phyloP scores from a whole-genome alignment of 805 yeast species.

The Pichia cephalocereana region DNA sequence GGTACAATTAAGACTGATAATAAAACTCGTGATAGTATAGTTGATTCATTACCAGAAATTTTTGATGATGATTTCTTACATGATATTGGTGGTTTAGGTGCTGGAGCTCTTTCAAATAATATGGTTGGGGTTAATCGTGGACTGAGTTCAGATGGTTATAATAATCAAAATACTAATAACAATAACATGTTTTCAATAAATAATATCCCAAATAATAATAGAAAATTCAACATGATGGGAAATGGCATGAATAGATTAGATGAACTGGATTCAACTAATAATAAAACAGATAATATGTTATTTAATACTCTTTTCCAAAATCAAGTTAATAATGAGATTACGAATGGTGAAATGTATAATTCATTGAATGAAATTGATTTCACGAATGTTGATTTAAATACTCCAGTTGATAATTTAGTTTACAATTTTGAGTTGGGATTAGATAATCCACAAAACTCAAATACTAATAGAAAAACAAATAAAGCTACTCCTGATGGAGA shows the following conservation, averaged over 20 bases:
- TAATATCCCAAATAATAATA: too few relatives aligned
- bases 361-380: conserved; percentile 30
- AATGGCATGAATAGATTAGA: not conserved
- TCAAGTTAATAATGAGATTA: not conserved
- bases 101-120: not conserved
- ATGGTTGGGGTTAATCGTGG: not conserved
- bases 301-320: not conserved
- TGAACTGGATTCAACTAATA: not conserved
- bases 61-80: conserved; percentile 26
- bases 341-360: conserved; percentile 15
- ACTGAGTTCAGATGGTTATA: not conserved
- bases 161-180: not conserved
- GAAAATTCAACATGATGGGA: too few relatives aligned
- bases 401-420: conserved; percentile 16
- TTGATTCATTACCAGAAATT: conserved; percentile 19
- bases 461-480: not conserved
- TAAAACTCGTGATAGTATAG: not conserved
- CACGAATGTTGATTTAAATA: conserved; percentile 28
- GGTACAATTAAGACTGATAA: not conserved
- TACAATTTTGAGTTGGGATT: conserved; percentile 7
- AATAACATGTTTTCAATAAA: too few relatives aligned
- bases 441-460: not conserved
- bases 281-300: not conserved
- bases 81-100: conserved; percentile 22
- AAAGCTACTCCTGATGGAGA: not conserved